Percentiles rank a stretch among this genome's conserved stretches.
Evolutionary conservation across 2,329 filamentous ascomycete species (phyloP).

Genomic region (Aspergillus pseudoglaucus): DNA sequence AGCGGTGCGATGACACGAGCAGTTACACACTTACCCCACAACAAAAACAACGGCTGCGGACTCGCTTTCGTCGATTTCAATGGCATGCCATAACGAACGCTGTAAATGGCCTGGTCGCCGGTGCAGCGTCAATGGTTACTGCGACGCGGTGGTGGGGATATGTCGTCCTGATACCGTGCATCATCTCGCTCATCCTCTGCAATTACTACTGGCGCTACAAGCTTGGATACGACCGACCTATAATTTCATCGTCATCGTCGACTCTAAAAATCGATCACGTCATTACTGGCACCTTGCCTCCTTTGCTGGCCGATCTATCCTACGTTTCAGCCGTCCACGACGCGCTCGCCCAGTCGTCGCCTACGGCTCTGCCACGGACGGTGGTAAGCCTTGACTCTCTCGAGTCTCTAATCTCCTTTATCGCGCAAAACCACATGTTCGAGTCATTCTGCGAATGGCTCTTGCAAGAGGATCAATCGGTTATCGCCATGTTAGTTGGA

Average conservation of each 20-base stretch:
- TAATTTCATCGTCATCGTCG: conserved; percentile 12
- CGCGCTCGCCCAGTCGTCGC: conserved; percentile 6
- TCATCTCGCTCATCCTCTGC: conserved; percentile 40
- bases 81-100: conserved; percentile 43
- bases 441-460: conserved; percentile 6
- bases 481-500: neutral
- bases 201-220: conserved; percentile 46
- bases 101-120: conserved; percentile 42
- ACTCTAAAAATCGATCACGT: neutral
- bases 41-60: conserved; percentile 25
- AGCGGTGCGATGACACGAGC: conserved; percentile 9
- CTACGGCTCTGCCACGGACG: neutral
- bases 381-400: conserved; percentile 9
- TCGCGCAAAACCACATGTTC: conserved; percentile 4
- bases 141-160: conserved; percentile 50
- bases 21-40: conserved; percentile 14
- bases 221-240: conserved; percentile 42
- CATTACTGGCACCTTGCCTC: conserved; percentile 16
- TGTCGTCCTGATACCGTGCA: conserved; percentile 46
- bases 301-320: conserved; percentile 19
- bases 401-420: neutral
- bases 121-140: conserved; percentile 46
- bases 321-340: conserved; percentile 17
- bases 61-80: conserved; percentile 37
- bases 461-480: neutral